Percentiles rank a stretch among this genome's conserved stretches.
Conservation (phyloP, 2,329 filamentous ascomycete species). For the Alternaria atra region DNA sequence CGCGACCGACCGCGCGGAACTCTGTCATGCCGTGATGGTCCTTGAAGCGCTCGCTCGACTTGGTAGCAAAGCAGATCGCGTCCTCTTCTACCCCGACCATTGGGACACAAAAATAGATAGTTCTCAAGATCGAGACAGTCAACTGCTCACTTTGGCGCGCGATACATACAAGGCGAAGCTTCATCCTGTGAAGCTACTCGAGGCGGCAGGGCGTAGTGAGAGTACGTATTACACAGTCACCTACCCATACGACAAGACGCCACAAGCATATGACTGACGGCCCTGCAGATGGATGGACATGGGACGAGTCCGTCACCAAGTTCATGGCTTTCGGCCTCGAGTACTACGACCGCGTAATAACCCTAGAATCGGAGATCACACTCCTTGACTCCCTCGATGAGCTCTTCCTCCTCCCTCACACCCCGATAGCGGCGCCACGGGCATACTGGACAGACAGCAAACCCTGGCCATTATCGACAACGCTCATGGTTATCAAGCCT, state of each 20-base stretch:
- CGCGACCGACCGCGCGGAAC: constrained; percentile 53
- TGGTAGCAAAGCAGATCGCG: constrained; percentile 56
- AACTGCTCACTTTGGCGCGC: constrained; percentile 59
- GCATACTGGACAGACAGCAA: constrained; percentile 73
- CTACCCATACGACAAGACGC: constrained; percentile 13
- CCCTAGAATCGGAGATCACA: constrained; percentile 70
- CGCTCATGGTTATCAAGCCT: constrained; percentile 70
- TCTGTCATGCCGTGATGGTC: constrained; percentile 57
- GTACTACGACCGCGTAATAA: constrained; percentile 67
- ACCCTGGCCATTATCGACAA: constrained; percentile 64
- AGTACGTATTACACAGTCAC: constrained; percentile 33
- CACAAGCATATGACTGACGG: constrained; percentile 24
- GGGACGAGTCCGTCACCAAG: constrained; percentile 73
- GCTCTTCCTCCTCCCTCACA: constrained; percentile 71
- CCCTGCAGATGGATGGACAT: constrained; percentile 54
- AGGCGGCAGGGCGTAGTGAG: constrained; percentile 44
- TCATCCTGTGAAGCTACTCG: constrained; percentile 56
- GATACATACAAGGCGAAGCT: constrained; percentile 61
- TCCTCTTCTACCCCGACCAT: constrained; percentile 56
- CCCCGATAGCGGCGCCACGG: constrained; percentile 71
- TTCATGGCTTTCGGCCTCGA: constrained; percentile 74
- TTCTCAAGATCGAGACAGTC: constrained; percentile 51
- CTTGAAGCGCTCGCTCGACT: constrained; percentile 55
- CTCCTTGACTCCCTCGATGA: constrained; percentile 73
- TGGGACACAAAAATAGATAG: constrained; percentile 46